Conservation (phyloP, 352 stramenopile species). For the Elongisporangium undulatum region DNA sequence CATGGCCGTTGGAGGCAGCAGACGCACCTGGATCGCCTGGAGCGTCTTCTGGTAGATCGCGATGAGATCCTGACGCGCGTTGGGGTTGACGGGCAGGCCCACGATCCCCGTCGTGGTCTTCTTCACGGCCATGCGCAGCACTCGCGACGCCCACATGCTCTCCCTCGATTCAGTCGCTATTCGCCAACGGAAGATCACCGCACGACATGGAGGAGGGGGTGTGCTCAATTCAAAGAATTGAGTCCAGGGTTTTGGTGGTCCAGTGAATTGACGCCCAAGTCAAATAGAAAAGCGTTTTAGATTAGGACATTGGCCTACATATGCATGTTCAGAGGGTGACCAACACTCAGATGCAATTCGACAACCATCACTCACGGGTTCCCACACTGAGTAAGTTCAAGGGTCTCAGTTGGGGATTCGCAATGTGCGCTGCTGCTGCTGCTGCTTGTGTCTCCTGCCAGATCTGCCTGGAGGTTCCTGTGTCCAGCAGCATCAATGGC, state of each 20-base stretch:
- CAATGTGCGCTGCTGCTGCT: not conserved
- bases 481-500: not conserved
- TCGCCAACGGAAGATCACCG: conserved; percentile 2
- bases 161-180: conserved; percentile 4
- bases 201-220: not conserved
- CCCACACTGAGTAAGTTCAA: not conserved
- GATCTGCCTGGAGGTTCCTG: conserved; percentile 31
- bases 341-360: not conserved
- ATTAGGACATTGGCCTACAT: not conserved
- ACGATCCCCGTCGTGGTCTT: conserved; percentile 88
- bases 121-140: conserved; percentile 81
- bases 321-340: not conserved
- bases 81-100: conserved; percentile 78
- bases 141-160: conserved; percentile 77
- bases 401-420: not conserved
- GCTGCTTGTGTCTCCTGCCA: conserved; percentile 14
- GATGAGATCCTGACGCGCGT: conserved; percentile 81
- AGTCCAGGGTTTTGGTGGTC: not conserved
- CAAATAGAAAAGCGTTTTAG: not conserved
- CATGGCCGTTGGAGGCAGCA: not conserved
- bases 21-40: conserved; percentile 65
- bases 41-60: conserved; percentile 81
- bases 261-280: not conserved
- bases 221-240: not conserved
- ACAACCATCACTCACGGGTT: not conserved